Conservation (phyloP, 2,329 filamentous ascomycete genomes). For the Aureobasidium sp. region DNA sequence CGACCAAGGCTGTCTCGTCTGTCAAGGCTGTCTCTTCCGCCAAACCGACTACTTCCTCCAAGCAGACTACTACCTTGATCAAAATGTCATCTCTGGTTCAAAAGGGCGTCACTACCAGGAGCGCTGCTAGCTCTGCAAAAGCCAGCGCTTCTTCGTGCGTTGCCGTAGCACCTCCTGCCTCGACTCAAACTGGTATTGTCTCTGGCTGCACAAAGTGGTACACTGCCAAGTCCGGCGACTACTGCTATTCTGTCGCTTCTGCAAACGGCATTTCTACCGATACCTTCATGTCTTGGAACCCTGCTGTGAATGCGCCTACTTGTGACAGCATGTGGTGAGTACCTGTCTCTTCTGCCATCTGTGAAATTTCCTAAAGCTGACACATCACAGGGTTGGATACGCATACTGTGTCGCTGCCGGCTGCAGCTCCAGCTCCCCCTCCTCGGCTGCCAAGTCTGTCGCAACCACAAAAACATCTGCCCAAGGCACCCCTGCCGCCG, state of each 20-base stretch:
- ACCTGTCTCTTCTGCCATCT: neutral
- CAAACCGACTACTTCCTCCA: neutral
- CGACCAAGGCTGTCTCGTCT: neutral
- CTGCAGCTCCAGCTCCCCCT: conserved; percentile 9
- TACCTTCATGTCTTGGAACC: conserved; percentile 22
- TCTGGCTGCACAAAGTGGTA: conserved; percentile 22
- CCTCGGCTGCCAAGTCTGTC: neutral
- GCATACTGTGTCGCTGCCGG: conserved; percentile 21
- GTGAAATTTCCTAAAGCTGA: neutral
- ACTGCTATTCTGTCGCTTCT: conserved; percentile 18
- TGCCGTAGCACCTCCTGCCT: conserved; percentile 17
- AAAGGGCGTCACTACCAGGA: neutral
- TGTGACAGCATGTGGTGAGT: conserved; percentile 18
- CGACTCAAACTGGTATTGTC: conserved; percentile 19
- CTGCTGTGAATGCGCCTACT: conserved; percentile 17
- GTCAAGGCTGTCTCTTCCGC: no score
- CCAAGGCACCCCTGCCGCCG: neutral
- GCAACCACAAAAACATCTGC: neutral
- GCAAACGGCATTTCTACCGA: conserved; percentile 16
- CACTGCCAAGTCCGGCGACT: conserved; percentile 18
- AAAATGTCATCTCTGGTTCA: neutral
- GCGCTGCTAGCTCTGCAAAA: neutral
- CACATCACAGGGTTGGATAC: conserved; percentile 12
- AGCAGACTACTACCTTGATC: neutral
- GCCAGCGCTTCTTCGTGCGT: conserved; percentile 9